A percentile compares a stretch with the other conserved stretches of the same genome.
These are phyloP conservation scores for Besnoitia besnoiti DNA, from an alignment of 169 alveolate genomes.

Conservation along the genomic window DNA sequence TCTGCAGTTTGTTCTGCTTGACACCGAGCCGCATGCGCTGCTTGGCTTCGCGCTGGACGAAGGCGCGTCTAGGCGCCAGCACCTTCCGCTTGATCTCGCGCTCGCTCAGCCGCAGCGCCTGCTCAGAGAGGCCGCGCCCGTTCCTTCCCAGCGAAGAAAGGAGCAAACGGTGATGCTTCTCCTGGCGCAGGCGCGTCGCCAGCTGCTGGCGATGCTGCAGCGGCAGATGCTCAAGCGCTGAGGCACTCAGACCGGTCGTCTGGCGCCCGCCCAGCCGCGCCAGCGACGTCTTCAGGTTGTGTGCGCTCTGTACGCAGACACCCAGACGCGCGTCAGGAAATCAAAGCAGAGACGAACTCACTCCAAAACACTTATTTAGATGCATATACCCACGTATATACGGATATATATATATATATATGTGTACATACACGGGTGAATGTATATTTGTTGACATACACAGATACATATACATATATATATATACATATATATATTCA, in stretches of 20 bases:
- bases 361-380: not conserved
- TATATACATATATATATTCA: not conserved
- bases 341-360: not conserved
- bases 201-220: not conserved
- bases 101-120: not conserved
- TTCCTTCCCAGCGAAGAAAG: not conserved
- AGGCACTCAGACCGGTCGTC: not conserved
- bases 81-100: not conserved
- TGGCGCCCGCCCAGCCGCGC: not conserved
- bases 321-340: not conserved
- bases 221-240: not conserved
- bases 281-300: not conserved
- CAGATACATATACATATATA: not conserved
- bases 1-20: not conserved
- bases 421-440: not conserved
- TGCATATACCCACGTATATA: not conserved
- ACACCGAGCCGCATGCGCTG: not conserved
- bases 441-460: not conserved
- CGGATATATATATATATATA: not conserved
- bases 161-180: not conserved
- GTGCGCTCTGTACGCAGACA: not conserved
- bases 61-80: not conserved
- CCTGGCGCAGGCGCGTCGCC: not conserved
- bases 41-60: not conserved
- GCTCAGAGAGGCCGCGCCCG: not conserved